phyloP scores from a whole-genome alignment of 169 alveolate genomes.

The Babesia gibsoni region DNA sequence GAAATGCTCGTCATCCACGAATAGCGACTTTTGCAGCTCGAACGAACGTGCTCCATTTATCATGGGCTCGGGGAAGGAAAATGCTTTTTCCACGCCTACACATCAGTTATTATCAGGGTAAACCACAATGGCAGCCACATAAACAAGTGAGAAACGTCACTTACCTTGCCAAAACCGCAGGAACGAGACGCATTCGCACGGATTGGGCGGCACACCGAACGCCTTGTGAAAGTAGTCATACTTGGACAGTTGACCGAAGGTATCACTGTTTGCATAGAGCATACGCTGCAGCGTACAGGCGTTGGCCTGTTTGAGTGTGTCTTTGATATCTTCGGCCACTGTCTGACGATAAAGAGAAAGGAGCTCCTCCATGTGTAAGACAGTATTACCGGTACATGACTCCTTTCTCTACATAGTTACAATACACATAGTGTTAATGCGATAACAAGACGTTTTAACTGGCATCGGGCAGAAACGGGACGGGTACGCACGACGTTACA shows the following conservation, averaged over 20 bases:
- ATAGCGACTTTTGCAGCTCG: conserved; percentile 24
- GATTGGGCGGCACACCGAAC: conserved; percentile 45
- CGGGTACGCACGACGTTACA: neutral
- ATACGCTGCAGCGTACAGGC: conserved; percentile 46
- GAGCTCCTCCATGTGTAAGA: conserved; percentile 35
- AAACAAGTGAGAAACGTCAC: neutral
- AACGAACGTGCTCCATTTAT: neutral
- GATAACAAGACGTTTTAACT: neutral
- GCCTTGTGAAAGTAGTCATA: conserved; percentile 49
- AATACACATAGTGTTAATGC: neutral
- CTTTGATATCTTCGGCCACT: conserved; percentile 25
- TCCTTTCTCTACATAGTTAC: neutral
- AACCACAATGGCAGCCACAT: too few relatives aligned
- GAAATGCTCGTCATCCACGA: conserved; percentile 49
- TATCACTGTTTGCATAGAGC: conserved; percentile 29
- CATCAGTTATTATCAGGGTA: neutral
- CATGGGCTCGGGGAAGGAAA: conserved; percentile 6
- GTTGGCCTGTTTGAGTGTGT: conserved; percentile 33
- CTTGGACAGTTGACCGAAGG: conserved; percentile 44
- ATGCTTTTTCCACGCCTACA: conserved; percentile 46
- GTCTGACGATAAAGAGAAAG: conserved; percentile 44
- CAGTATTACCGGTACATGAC: neutral
- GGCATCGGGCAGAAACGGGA: neutral
- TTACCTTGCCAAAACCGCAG: conserved; percentile 49
- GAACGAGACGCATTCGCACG: conserved; percentile 48